phyloP scores from a whole-genome alignment of 495 filamentous ascomycete species.

The Xylaria intraflava region DNA sequence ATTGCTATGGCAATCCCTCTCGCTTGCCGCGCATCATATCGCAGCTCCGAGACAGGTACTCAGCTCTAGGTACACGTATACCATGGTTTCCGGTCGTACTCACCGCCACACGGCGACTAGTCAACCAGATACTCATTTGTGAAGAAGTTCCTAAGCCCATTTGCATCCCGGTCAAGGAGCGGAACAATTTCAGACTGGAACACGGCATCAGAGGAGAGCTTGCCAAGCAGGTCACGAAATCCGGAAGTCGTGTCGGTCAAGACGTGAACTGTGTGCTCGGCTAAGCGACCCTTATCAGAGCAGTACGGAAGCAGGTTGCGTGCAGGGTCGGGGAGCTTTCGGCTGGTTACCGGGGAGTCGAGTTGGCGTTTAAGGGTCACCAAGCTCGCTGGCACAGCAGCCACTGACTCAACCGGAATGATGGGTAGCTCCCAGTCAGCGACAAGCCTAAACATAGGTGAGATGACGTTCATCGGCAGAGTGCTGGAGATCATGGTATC shows the following conservation, averaged over 20 bases:
- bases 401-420: slow-evolving; percentile 26
- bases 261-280: slow-evolving; percentile 39
- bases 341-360: slow-evolving; percentile 1
- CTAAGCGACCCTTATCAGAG: slow-evolving; percentile 28
- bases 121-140: slow-evolving; percentile 33
- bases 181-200: slow-evolving; percentile 32
- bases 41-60: too few species aligned
- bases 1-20: too few species aligned
- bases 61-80: not conserved
- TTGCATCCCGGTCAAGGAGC: slow-evolving; percentile 29
- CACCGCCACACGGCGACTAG: not conserved
- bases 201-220: slow-evolving; percentile 26
- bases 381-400: slow-evolving; percentile 22
- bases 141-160: slow-evolving; percentile 42
- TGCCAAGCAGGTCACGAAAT: slow-evolving; percentile 41
- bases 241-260: slow-evolving; percentile 44
- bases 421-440: slow-evolving; percentile 27
- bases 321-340: slow-evolving; percentile 15
- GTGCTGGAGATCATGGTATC: not conserved
- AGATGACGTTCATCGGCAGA: slow-evolving; percentile 3
- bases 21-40: too few species aligned
- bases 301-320: slow-evolving; percentile 42
- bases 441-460: slow-evolving; percentile 16
- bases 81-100: not conserved
- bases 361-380: slow-evolving; percentile 24